Evolutionary conservation across 768 basidiomycete genomes (phyloP).

Genomic region (Leccinum disarticulatum): DNA sequence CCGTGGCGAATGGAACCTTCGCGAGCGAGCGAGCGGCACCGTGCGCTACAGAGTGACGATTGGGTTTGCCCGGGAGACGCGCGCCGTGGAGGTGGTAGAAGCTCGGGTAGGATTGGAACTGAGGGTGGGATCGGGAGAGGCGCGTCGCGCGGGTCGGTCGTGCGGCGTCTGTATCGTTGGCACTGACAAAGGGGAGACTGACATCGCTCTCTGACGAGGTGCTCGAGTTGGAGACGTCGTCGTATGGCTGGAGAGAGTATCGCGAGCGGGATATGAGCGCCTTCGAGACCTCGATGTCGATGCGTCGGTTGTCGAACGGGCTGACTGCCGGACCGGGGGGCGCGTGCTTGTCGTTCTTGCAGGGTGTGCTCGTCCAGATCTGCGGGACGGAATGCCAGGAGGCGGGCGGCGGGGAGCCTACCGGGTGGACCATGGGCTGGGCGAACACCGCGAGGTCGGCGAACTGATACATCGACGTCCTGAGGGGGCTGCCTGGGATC

Average conservation of each 20-base stretch:
- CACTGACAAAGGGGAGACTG: conserved; percentile 2
- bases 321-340: not conserved
- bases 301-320: conserved; percentile 1
- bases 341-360: conserved; percentile 5
- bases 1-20: not conserved
- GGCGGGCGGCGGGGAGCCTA: conserved; percentile 12
- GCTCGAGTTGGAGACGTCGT: conserved; percentile 4
- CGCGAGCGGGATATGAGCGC: conserved; percentile 23
- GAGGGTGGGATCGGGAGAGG: not conserved
- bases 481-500: conserved; percentile 24
- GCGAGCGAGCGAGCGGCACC: conserved; percentile 16
- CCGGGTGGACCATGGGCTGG: not conserved
- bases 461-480: conserved; percentile 8
- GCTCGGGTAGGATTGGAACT: conserved; percentile 1
- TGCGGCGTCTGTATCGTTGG: not conserved
- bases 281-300: conserved; percentile 9
- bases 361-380: conserved; percentile 30
- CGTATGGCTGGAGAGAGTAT: conserved; percentile 17
- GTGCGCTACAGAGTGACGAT: conserved; percentile 1
- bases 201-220: conserved; percentile 2
- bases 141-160: not conserved
- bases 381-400: conserved; percentile 14
- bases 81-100: conserved; percentile 15
- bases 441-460: not conserved
- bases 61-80: not conserved